These are phyloP conservation scores for Selaginella moellendorffii DNA, from an alignment of 75 land plant species.

Conservation along the genomic window DNA sequence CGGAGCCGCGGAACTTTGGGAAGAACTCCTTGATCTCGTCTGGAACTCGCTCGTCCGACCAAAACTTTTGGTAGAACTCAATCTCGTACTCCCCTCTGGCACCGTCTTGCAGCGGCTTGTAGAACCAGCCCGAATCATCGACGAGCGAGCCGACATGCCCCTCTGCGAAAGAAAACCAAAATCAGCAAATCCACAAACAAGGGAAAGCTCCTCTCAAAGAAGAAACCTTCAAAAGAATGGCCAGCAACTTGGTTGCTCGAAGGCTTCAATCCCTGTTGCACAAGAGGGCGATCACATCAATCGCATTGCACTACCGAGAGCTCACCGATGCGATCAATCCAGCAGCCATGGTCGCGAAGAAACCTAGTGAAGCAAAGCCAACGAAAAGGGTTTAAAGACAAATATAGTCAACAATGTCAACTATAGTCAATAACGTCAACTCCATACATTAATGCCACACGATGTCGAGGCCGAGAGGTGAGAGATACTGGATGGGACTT, in stretches of 20 bases:
- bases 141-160: slow-evolving; percentile 67
- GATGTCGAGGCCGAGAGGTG: too few relatives aligned
- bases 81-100: slow-evolving; percentile 52
- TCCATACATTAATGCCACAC: too few relatives aligned
- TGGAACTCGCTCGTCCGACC: slow-evolving; percentile 41
- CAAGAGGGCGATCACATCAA: too few relatives aligned
- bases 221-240: background rate
- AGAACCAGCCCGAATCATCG: slow-evolving; percentile 76
- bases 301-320: too few relatives aligned
- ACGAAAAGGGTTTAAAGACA: too few relatives aligned
- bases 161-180: slow-evolving; percentile 4
- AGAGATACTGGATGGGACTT: too few relatives aligned
- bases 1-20: slow-evolving; percentile 54
- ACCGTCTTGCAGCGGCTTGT: slow-evolving; percentile 71
- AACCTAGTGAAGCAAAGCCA: too few relatives aligned
- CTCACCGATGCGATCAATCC: too few relatives aligned
- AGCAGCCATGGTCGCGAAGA: too few relatives aligned
- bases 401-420: too few relatives aligned
- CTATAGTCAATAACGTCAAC: too few relatives aligned
- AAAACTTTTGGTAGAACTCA: slow-evolving; percentile 52
- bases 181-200: background rate
- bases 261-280: background rate
- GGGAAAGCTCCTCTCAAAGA: background rate
- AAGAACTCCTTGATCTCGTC: slow-evolving; percentile 36
- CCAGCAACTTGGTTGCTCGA: background rate